Conservation (phyloP, 352 stramenopile genomes). For the Phytophthora gonapodyides region DNA sequence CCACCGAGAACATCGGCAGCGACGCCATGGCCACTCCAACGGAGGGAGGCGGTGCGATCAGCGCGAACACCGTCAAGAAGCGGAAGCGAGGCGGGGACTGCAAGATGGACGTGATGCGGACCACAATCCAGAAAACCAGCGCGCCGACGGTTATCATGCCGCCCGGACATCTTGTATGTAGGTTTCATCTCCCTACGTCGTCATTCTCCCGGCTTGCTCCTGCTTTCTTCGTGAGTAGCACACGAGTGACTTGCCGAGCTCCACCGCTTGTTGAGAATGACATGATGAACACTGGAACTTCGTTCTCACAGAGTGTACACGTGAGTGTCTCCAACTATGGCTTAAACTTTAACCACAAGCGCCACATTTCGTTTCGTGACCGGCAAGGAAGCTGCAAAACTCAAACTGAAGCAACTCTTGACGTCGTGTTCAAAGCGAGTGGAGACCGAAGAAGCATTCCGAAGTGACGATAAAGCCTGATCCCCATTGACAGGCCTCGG, state of each 20-base stretch:
- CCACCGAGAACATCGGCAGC: too few species aligned
- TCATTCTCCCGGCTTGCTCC: conserved; percentile 22
- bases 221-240: conserved; percentile 83
- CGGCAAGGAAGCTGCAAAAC: conserved; percentile 34
- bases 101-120: too few species aligned
- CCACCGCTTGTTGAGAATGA: conserved; percentile 59
- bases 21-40: too few species aligned
- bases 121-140: too few species aligned
- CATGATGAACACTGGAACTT: conserved; percentile 12
- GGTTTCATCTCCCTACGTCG: conserved; percentile 52
- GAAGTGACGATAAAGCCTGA: conserved; percentile 90
- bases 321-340: conserved; percentile 88
- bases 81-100: too few species aligned
- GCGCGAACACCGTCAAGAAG: too few species aligned
- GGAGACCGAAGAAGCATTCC: conserved; percentile 76
- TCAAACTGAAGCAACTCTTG: conserved; percentile 50
- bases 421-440: conserved; percentile 38
- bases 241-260: conserved; percentile 76
- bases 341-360: conserved; percentile 59
- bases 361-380: conserved; percentile 55
- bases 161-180: conserved; percentile 86
- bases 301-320: conserved; percentile 36
- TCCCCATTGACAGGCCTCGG: conserved; percentile 91
- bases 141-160: too few species aligned
- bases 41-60: too few species aligned